Base-by-base conservation (phyloP, 1,139 yeast species). In the Geotrichum phurueaensis region DNA sequence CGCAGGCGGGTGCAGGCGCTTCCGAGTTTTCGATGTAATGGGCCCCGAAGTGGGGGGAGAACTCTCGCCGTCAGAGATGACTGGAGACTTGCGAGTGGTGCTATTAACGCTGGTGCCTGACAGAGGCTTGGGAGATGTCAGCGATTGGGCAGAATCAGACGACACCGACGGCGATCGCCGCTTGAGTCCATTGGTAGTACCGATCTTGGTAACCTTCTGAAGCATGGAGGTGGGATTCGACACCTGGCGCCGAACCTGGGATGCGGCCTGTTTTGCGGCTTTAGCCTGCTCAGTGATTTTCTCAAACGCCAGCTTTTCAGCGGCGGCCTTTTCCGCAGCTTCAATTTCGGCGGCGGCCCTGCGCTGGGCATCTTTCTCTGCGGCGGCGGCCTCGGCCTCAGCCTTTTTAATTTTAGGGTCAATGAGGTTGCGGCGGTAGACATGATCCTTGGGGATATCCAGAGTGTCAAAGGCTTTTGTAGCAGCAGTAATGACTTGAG, bases 391-490 rank as follows among this genome's bases (percentile, higher is more conserved):
- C 6, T 60, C 65, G 4, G 60, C 58, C 49, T 60, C 61, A 13
- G 62, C 64, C 22, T 62, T 62, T 54, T 71, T 66, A 18, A 65
- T 55, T 59, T 68, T 66, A 18, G 75, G 75, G 39, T 73, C 76
- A 45, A 71, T 63, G 33, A 75, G 65, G 39, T 63, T 64, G 54
- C 65, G 64, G 54, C 78, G 66, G 27, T 70, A 71, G 3, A 71
- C 64, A 58, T 73, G 75, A 51, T 71, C 71, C 2, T 62, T 62
- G 0, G 75, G 68, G 36, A 67, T 61, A 2, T 64, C 65, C 45
- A 74, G 67, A 6, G 72, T 62, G 57, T 71, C 75, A 62, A 68
- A 75, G 1, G 75, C 77, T 52, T 62, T 66, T 3, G 64, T 60
- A 12, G 77, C 68, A 10, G 66, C 67, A 7, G 60, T 61, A 51